A percentile compares a stretch with the other conserved stretches of the same genome.
These are phyloP conservation scores for Stephania cephalantha DNA, from an alignment of 164 flowering plant species.

Conservation along the genomic window DNA sequence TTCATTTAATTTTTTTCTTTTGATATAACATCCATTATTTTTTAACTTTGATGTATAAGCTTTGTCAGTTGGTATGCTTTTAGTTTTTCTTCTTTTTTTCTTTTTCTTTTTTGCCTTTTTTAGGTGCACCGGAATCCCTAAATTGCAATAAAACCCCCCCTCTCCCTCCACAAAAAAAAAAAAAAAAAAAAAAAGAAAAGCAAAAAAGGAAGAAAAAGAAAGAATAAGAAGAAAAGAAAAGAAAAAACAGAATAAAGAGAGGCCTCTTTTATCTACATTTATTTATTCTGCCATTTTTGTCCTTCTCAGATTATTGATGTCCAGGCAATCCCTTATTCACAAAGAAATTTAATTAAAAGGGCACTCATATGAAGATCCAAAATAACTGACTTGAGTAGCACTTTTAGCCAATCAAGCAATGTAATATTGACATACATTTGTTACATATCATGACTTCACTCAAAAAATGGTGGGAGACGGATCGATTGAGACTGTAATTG, in stretches of 20 bases:
- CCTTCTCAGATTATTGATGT: not conserved
- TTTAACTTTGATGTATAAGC: not conserved
- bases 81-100: not conserved
- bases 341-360: not conserved
- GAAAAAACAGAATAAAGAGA: not conserved
- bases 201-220: not conserved
- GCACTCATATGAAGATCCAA: constrained; percentile 1
- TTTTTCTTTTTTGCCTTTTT: not conserved
- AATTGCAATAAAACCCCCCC: not conserved
- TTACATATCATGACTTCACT: not conserved
- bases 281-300: not conserved
- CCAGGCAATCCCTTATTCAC: not conserved
- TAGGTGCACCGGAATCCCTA: not conserved
- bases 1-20: too few relatives aligned
- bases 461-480: not conserved
- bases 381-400: not conserved
- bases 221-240: not conserved
- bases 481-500: not conserved
- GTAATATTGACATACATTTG: too few relatives aligned
- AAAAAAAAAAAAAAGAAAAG: not conserved
- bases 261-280: not conserved
- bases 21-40: too few relatives aligned
- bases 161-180: not conserved
- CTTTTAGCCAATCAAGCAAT: not conserved
- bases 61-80: not conserved